Base-by-base conservation (phyloP, 1,139 yeast genomes). In the Blastobotrys capitulatus region DNA sequence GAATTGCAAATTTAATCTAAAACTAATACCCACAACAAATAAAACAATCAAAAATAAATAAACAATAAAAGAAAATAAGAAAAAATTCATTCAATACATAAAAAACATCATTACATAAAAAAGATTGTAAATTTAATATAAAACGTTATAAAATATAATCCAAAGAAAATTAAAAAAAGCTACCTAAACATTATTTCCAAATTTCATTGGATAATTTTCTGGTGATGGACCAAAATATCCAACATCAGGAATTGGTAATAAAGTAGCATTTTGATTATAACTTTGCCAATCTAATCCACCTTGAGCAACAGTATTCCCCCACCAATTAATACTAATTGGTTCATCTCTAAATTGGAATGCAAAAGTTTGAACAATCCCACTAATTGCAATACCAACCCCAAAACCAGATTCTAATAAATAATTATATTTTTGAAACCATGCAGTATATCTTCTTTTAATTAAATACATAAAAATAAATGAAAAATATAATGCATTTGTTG, bases 401-500 rank as follows among this genome's bases (percentile, higher is more conserved):
- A 80, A 63, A 2, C 78, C 83, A 52, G 78, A 72, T 16, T 80
- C 72, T 39, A 80, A 65, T 19, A 82, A 72, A 60, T 81, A 82
- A 59, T 79, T 80, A 65, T 80, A 82, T 62, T 78, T 79, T 53
- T 77, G 80, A 81, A 83, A 81, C 82, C 84, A 77, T 20, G 72
- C 64, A 13, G 72, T 58, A 58, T 51, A 48, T 27, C 50, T 44
- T 31, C 49, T 40, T 42, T 44, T 45, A 38, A 51, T 20, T 19
- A 39, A 45, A 42, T 48, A 49, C 49, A 48, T 51, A 50, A 50
- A 51, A 8, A 37, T 12, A 32, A 40, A 50, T 18, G 44, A 39
- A 9, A 43, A 18, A 35, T 43, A 43, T 34, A 43, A 16, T n/a
- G 35, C 35, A 16, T 35, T 35, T 2, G 41, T 35, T 13, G 46